Conservation (phyloP, 176 grass and related monocot species). For the Oryza officinalis region DNA sequence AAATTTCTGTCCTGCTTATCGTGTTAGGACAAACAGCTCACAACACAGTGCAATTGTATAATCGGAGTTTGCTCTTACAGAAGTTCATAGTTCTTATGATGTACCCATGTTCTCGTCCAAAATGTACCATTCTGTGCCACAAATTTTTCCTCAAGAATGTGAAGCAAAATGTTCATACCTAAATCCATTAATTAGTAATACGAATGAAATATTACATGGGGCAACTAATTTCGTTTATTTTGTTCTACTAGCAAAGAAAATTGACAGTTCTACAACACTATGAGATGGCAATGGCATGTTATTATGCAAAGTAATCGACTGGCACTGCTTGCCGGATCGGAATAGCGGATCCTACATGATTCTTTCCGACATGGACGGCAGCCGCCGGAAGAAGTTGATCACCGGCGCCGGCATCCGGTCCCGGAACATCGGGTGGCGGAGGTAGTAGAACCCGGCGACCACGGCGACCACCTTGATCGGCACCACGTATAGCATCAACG, state of each 20-base stretch:
- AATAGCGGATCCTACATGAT: constrained; percentile 48
- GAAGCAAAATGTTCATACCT: not conserved
- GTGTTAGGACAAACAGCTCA: not conserved
- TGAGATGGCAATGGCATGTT: not conserved
- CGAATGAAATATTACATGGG: not conserved
- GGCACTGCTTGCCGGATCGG: not conserved
- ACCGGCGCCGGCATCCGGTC: constrained; percentile 59
- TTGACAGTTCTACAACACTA: not conserved
- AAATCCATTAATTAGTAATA: not conserved
- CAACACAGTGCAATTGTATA: not conserved
- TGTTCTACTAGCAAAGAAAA: not conserved
- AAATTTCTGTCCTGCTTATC: constrained; percentile 17
- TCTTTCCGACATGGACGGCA: constrained; percentile 75
- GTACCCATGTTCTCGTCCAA: not conserved
- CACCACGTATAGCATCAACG: constrained; percentile 66
- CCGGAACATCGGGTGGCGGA: constrained; percentile 88
- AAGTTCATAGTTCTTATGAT: not conserved
- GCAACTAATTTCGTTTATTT: not conserved
- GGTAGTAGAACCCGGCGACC: constrained; percentile 65
- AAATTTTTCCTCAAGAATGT: not conserved
- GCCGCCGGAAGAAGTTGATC: constrained; percentile 80
- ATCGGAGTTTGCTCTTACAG: not conserved
- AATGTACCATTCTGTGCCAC: not conserved
- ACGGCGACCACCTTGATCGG: constrained; percentile 59
- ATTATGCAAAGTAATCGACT: not conserved